Conservation (phyloP, 176 grass and related monocot genomes). For the Calamus simplicifolius region DNA sequence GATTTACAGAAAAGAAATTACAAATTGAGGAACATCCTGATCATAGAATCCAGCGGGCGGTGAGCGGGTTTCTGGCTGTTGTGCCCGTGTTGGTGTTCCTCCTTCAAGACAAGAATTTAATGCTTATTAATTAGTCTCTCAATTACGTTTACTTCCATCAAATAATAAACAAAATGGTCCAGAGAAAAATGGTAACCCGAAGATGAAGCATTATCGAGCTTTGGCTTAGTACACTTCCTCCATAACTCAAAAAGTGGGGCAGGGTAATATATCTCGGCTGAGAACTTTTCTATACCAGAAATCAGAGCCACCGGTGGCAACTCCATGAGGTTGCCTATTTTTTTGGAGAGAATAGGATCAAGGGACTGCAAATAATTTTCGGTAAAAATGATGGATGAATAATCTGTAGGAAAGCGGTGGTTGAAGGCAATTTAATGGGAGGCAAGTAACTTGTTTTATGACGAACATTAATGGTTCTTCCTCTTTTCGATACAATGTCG, state of each 20-base stretch:
- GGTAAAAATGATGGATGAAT: constrained; percentile 7
- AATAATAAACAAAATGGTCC: no score
- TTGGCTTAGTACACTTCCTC: constrained; percentile 42
- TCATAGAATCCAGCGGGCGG: constrained; percentile 24
- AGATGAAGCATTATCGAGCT: constrained; percentile 23
- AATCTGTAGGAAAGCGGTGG: constrained; percentile 1
- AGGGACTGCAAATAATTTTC: constrained; percentile 33
- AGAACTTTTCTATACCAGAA: constrained; percentile 26
- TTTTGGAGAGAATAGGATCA: constrained; percentile 30
- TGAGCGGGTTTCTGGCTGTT: constrained; percentile 31
- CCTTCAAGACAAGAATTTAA: constrained; percentile 22
- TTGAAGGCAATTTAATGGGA: background rate
- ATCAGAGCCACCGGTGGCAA: constrained; percentile 49
- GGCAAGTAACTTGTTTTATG: background rate
- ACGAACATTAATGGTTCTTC: constrained; percentile 54
- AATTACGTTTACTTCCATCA: no score
- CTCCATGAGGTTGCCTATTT: constrained; percentile 55
- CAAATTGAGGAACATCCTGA: constrained; percentile 38
- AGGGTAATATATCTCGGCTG: constrained; percentile 53
- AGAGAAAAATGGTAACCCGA: constrained; percentile 32
- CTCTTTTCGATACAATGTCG: constrained; percentile 51
- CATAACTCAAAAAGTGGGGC: constrained; percentile 52
- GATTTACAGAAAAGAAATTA: constrained; percentile 3
- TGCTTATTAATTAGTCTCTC: constrained; percentile 24
- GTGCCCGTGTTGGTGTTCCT: constrained; percentile 26